Percentiles rank a stretch among this genome's conserved stretches.
Evolutionary conservation across 2,329 filamentous ascomycete genomes (phyloP).

Genomic region (Immersiporthe knoxdaviesiana): DNA sequence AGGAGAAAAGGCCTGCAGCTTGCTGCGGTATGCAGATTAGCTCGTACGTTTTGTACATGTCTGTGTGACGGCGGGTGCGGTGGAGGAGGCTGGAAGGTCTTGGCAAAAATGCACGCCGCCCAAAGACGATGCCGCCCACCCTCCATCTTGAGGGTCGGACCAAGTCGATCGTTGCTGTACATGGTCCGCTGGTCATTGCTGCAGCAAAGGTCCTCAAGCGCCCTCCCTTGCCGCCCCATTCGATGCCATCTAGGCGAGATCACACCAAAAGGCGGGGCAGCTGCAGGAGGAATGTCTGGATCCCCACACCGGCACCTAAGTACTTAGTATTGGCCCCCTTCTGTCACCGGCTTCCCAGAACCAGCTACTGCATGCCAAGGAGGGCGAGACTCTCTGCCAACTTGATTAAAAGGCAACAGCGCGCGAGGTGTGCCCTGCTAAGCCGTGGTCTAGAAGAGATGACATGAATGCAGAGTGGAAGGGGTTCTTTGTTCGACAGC

Average conservation of each 20-base stretch:
- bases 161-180: no score
- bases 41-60: not conserved
- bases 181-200: not conserved
- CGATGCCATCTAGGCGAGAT: no score
- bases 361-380: slow-evolving; percentile 10
- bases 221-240: no score
- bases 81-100: slow-evolving; percentile 11
- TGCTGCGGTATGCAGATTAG: not conserved
- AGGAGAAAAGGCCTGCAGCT: not conserved
- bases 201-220: no score
- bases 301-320: slow-evolving; percentile 1
- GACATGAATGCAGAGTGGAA: not conserved
- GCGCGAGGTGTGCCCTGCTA: not conserved
- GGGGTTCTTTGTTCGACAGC: not conserved
- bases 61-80: not conserved
- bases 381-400: slow-evolving; percentile 1
- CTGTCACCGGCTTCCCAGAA: not conserved
- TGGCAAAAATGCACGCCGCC: slow-evolving; percentile 19
- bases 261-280: not conserved
- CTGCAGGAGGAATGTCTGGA: not conserved
- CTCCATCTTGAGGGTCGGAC: not conserved
- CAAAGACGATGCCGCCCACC: not conserved
- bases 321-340: not conserved
- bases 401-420: not conserved
- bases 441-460: not conserved